phyloP scores from a whole-genome alignment of 805 yeast species.

The Kluyveromyces lactis region DNA sequence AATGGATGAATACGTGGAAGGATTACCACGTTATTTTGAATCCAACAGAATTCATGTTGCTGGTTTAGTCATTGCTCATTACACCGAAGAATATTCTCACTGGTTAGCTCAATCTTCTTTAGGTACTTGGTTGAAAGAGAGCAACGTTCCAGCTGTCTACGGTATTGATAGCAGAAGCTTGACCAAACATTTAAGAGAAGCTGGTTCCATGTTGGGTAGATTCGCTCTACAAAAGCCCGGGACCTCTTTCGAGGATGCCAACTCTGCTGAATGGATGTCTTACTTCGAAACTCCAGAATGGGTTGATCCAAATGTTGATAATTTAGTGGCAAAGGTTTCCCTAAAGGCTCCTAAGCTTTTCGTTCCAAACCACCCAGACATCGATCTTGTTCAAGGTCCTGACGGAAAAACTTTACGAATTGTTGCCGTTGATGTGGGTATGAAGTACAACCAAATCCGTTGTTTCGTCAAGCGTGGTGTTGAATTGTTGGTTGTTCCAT shows the following conservation, averaged over 20 bases:
- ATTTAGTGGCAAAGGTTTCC: conserved; percentile 89
- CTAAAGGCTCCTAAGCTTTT: conserved; percentile 66
- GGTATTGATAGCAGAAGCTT: conserved; percentile 96
- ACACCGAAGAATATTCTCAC: conserved; percentile 94
- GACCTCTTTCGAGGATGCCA: conserved; percentile 24
- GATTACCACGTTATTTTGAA: conserved; percentile 88
- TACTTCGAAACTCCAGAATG: conserved; percentile 74
- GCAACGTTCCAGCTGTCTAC: conserved; percentile 90
- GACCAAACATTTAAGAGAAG: conserved; percentile 86
- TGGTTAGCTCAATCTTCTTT: conserved; percentile 86
- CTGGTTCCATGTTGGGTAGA: conserved; percentile 91
- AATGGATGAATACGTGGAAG: conserved; percentile 64
- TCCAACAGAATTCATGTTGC: conserved; percentile 89
- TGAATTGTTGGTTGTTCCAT: conserved; percentile 90
- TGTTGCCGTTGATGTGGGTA: conserved; percentile 92
- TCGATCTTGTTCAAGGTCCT: conserved; percentile 46
- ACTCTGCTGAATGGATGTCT: conserved; percentile 45
- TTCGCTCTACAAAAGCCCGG: conserved; percentile 50
- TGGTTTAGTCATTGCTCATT: conserved; percentile 93
- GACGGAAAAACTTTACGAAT: conserved; percentile 76
- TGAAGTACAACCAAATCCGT: conserved; percentile 95
- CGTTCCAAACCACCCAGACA: conserved; percentile 42
- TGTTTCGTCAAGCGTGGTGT: conserved; percentile 96
- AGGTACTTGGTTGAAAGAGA: conserved; percentile 86
- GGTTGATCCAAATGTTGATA: conserved; percentile 86